Conservation (phyloP, 2,329 filamentous ascomycete genomes). For the Tetracladium maxilliforme region DNA sequence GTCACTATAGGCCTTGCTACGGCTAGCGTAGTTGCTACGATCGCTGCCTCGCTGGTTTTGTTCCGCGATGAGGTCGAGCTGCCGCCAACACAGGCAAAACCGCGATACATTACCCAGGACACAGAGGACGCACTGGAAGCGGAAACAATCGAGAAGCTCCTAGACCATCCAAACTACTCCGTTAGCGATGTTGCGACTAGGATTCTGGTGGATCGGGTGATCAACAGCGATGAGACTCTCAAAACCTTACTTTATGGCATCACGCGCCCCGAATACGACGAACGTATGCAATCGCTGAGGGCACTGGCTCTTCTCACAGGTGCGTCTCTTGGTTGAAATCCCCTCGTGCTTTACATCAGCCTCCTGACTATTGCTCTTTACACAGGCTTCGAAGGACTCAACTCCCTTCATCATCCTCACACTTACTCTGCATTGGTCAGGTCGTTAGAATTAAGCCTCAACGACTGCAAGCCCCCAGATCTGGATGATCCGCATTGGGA, state of each 20-base stretch:
- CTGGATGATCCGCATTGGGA: constrained; percentile 46
- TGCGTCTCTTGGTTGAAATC: too few relatives aligned
- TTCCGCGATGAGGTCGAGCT: constrained; percentile 53
- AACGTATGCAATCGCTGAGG: constrained; percentile 39
- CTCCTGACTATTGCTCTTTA: too few relatives aligned
- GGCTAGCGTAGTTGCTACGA: constrained; percentile 34
- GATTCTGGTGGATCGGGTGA: constrained; percentile 38
- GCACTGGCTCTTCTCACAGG: constrained; percentile 39
- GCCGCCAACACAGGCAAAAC: constrained; percentile 46
- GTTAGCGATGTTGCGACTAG: constrained; percentile 54
- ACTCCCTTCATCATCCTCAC: too few relatives aligned
- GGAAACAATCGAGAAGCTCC: constrained; percentile 50
- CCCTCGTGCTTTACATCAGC: too few relatives aligned
- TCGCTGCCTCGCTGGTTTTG: constrained; percentile 40
- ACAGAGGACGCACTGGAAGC: constrained; percentile 58
- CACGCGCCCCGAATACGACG: constrained; percentile 40
- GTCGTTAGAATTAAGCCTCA: too few relatives aligned
- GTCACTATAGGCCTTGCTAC: constrained; percentile 34
- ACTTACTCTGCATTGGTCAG: too few relatives aligned
- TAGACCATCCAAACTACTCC: constrained; percentile 56
- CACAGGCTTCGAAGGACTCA: too few relatives aligned
- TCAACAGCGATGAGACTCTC: constrained; percentile 40
- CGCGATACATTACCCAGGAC: constrained; percentile 60
- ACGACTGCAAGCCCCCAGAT: too few relatives aligned
- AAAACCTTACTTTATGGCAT: constrained; percentile 40